Conservation (phyloP, 345 rosid species). For the Eucalyptus sideroxylon region DNA sequence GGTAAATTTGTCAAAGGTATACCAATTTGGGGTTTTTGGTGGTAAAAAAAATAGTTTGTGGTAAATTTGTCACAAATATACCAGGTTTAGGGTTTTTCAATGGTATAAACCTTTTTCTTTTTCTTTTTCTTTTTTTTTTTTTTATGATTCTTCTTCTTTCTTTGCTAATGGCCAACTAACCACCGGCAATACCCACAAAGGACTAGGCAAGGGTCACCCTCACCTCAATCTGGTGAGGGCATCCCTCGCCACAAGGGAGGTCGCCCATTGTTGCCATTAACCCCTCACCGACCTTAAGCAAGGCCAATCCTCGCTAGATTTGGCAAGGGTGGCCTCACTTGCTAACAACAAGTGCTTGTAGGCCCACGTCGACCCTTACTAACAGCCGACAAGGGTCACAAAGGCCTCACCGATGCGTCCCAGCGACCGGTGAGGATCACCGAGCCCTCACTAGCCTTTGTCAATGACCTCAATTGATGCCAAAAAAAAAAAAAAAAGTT, state of each 20-base stretch:
- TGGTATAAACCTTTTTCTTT: too few relatives aligned
- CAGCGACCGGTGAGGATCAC: fast-evolving
- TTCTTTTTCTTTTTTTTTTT: too few relatives aligned
- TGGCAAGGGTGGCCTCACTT: too few relatives aligned
- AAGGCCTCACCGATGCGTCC: fast-evolving
- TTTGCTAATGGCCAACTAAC: fast-evolving
- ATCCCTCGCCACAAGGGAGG: fast-evolving
- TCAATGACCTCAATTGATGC: fast-evolving
- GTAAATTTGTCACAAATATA: too few relatives aligned
- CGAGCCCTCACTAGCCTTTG: fast-evolving
- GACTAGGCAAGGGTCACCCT: too few relatives aligned
- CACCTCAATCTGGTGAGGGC: fast-evolving
- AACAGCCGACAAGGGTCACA: fast-evolving
- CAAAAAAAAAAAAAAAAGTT: fast-evolving
- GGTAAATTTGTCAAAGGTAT: too few relatives aligned
- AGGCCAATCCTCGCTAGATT: fast-evolving
- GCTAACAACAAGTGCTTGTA: fast-evolving
- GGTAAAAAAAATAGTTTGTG: too few relatives aligned
- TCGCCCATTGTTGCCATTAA: too few relatives aligned
- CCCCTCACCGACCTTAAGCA: fast-evolving
- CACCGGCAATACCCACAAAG: fast-evolving
- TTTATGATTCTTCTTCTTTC: too few relatives aligned
- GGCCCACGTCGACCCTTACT: fast-evolving
- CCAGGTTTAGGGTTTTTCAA: too few relatives aligned
- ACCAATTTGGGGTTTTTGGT: too few relatives aligned